Percentiles rank a stretch among this genome's conserved stretches.
These are phyloP conservation scores for Russula virescens DNA, from an alignment of 768 basidiomycete species.

Conservation along the genomic window DNA sequence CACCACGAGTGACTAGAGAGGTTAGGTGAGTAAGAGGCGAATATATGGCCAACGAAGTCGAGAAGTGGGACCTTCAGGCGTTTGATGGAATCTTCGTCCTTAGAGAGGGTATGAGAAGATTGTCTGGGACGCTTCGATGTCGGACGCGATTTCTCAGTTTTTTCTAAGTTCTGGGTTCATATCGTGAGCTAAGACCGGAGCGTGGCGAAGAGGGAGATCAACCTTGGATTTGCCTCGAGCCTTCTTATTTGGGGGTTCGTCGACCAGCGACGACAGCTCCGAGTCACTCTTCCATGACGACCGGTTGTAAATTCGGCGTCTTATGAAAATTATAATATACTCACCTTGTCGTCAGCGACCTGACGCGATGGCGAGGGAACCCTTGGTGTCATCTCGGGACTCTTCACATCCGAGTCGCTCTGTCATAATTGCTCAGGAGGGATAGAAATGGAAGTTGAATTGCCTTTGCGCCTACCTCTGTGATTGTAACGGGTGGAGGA, in stretches of 20 bases:
- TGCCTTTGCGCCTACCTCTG: background rate
- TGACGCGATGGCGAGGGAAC: conserved; percentile 2
- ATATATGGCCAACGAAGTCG: background rate
- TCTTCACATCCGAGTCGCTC: conserved; percentile 5
- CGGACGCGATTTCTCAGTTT: conserved; percentile 31
- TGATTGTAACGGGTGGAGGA: background rate
- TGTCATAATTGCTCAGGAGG: background rate
- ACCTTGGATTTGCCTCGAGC: conserved; percentile 34
- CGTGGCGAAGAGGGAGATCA: background rate
- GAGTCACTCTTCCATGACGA: conserved; percentile 44
- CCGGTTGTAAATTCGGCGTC: background rate
- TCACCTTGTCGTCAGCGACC: background rate
- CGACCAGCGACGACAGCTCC: conserved; percentile 53
- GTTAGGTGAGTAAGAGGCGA: background rate
- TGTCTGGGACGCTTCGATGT: conserved; percentile 30
- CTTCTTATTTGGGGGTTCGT: conserved; percentile 47
- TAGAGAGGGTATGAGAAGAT: conserved; percentile 32
- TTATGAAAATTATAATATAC: background rate
- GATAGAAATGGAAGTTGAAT: background rate
- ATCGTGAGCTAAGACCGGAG: background rate
- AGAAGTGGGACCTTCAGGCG: conserved; percentile 52
- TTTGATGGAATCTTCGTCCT: conserved; percentile 72
- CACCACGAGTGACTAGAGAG: conserved; percentile 54
- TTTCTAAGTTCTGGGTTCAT: conserved; percentile 1
- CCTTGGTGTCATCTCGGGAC: background rate